A percentile compares a stretch with the other conserved stretches of the same genome.
These are phyloP conservation scores for Emericellopsis terricola DNA, from an alignment of 495 filamentous ascomycete species.

Conservation along the genomic window DNA sequence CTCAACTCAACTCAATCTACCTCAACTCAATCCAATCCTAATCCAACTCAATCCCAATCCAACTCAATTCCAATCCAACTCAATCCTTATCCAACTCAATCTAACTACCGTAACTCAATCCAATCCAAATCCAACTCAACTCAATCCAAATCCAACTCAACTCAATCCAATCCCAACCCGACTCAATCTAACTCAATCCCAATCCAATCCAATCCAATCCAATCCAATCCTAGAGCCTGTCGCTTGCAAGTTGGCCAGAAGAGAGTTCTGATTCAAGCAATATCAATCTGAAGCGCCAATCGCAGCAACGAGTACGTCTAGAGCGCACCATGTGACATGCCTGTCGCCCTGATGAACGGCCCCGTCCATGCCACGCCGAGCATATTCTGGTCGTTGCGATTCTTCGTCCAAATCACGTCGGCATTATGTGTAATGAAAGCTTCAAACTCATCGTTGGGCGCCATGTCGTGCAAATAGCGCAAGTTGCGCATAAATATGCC, in stretches of 20 bases:
- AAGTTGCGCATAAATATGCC: conserved; percentile 63
- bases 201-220: too few species aligned
- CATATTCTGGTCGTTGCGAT: conserved; percentile 30
- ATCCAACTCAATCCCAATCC: too few species aligned
- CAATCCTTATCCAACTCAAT: too few species aligned
- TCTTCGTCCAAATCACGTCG: conserved; percentile 46
- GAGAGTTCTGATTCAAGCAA: conserved; percentile 2
- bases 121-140: too few species aligned
- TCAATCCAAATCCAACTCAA: too few species aligned
- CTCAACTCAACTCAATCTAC: too few species aligned
- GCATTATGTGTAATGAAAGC: conserved; percentile 42
- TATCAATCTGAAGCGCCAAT: conserved; percentile 14
- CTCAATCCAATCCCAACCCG: too few species aligned
- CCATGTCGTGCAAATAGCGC: conserved; percentile 31
- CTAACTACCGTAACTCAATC: too few species aligned
- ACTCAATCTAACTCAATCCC: too few species aligned
- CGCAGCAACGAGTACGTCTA: conserved; percentile 55
- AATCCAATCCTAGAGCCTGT: too few species aligned
- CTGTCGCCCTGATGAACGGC: conserved; percentile 30
- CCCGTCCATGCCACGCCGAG: conserved; percentile 43
- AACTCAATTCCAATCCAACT: too few species aligned
- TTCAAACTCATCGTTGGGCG: conserved; percentile 30
- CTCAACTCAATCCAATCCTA: too few species aligned
- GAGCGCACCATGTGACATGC: conserved; percentile 40
- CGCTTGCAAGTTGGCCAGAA: background rate